Evolutionary conservation across 2,329 filamentous ascomycete species (phyloP).

Genomic region (Talaromyces sp.): DNA sequence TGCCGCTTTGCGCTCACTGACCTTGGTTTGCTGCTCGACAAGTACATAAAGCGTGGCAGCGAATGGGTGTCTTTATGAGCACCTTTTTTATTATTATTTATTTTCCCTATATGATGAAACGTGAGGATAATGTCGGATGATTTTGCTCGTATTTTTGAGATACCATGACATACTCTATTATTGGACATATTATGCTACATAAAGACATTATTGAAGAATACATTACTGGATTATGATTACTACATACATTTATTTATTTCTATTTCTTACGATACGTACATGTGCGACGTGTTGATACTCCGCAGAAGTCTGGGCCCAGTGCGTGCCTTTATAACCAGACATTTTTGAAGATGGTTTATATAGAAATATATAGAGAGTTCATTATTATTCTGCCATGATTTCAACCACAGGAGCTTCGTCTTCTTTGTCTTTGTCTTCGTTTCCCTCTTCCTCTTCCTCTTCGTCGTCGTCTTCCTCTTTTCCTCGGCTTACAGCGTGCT

Average conservation of each 20-base stretch:
- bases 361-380: too few species aligned
- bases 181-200: constrained; percentile 1
- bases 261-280: not conserved
- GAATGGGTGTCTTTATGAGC: constrained; percentile 71
- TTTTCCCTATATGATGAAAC: not conserved
- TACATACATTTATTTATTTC: not conserved
- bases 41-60: constrained; percentile 92
- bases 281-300: too few species aligned
- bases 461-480: too few species aligned
- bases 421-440: too few species aligned
- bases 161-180: constrained; percentile 9
- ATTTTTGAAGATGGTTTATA: too few species aligned
- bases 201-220: not conserved
- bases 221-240: not conserved
- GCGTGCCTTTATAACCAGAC: too few species aligned
- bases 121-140: constrained; percentile 11
- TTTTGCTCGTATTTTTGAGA: constrained; percentile 10
- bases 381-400: too few species aligned
- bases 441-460: too few species aligned
- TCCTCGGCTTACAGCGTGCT: too few species aligned
- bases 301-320: too few species aligned
- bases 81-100: not conserved
- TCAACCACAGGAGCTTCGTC: too few species aligned
- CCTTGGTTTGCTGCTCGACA: constrained; percentile 79
- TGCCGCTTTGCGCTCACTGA: constrained; percentile 92